Base-by-base conservation (phyloP, 768 basidiomycete species). In the Paxillus involutus region DNA sequence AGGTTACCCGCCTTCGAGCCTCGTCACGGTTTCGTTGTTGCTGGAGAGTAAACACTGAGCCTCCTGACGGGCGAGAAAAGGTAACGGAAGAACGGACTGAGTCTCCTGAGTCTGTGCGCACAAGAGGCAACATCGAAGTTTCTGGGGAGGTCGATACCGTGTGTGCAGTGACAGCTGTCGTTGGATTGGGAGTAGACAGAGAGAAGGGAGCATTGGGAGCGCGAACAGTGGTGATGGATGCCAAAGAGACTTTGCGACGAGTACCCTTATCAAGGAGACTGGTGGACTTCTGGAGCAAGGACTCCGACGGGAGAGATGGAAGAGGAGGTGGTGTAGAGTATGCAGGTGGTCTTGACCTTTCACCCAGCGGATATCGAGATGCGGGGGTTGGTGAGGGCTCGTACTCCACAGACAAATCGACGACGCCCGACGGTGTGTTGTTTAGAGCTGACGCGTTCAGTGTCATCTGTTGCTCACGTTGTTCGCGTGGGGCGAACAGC, bases 101-200 rank as follows among this genome's bases (percentile, higher is more conserved):
- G 44, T 75, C 72, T 16, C 69, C 73, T 0, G 84, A 86, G 17
- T 79, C 75, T n/a, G 73, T 74, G 21, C 82, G 75, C 16, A 72
- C 63, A 30, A 83, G 44, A 29, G 63, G 67, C 26, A 65, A 60
- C 2, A 66, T 51, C 13, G 72, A 60, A 19, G 52, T 56, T 53
- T 70, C 71, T 30, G 74, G 72, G 6, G 77, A 69, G 54, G 77
- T 79, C 4, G 82, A 81, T 5, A 83, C 85, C 0, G 85, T 89
- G 58, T 86, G 83, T 0, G 81, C 67, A 1, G 86, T 87, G 12
- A 89, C 51, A 14, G 84, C 85, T 16, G 87, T 90, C 36, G 88
- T 89, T 1, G 85, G 75, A 52, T 77, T 81, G 0, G 80, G 80
- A 3, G 80, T 82, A 35, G 84, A 64, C 8, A 77, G 60, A 10